Evolutionary conservation across 805 yeast species (phyloP).

Genomic region (Tetrapisispora taiwanensis): DNA sequence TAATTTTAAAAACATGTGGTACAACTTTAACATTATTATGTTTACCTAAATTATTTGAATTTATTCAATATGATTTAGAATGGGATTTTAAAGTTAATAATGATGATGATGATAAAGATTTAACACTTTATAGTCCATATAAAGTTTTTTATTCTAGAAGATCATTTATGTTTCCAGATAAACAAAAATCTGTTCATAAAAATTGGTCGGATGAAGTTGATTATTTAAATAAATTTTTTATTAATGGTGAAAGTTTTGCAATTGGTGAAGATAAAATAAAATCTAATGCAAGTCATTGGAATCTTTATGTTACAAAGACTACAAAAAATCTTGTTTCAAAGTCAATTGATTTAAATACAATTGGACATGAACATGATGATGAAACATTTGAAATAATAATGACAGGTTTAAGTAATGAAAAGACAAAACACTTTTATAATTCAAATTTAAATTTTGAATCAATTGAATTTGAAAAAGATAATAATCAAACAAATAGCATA

Average conservation of each 20-base stretch:
- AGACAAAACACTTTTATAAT: not conserved
- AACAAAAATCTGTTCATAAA: constrained; percentile 69
- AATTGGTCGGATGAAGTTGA: constrained; percentile 77
- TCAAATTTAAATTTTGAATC: not conserved
- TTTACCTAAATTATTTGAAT: constrained; percentile 50
- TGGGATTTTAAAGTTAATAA: constrained; percentile 28
- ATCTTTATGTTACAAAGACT: constrained; percentile 59
- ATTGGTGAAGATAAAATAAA: constrained; percentile 58
- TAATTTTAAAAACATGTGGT: constrained; percentile 90
- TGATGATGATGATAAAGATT: constrained; percentile 1
- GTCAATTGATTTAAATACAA: constrained; percentile 6
- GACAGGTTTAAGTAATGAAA: constrained; percentile 64
- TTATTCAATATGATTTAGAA: constrained; percentile 33
- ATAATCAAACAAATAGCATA: not conserved
- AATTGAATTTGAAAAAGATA: not conserved
- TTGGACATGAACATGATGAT: constrained; percentile 30
- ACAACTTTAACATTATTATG: constrained; percentile 86
- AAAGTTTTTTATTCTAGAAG: constrained; percentile 84
- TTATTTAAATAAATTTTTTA: constrained; percentile 56
- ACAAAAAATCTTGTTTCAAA: constrained; percentile 9
- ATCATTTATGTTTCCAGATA: constrained; percentile 84
- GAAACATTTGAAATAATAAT: constrained; percentile 83
- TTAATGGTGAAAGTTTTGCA: constrained; percentile 52
- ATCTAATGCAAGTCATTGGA: constrained; percentile 73
- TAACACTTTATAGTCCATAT: constrained; percentile 34